Conservation (phyloP, 2,329 filamentous ascomycete genomes). For the Teratosphaeria viscida region DNA sequence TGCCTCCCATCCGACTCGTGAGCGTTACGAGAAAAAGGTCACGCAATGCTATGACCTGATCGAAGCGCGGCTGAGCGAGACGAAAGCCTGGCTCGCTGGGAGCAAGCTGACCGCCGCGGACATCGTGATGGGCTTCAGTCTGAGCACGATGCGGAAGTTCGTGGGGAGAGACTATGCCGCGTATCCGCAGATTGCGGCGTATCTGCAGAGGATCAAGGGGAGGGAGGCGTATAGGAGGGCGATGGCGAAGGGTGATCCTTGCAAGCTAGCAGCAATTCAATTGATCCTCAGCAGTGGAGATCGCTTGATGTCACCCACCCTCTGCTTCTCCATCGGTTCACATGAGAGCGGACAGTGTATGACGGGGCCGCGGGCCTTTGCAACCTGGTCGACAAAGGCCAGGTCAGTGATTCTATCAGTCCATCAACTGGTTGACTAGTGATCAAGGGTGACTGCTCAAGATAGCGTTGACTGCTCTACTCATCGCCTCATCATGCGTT, state of each 20-base stretch:
- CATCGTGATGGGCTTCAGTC: constrained; percentile 50
- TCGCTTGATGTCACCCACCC: no score
- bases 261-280: no score
- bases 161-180: constrained; percentile 10
- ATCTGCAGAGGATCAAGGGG: constrained; percentile 16
- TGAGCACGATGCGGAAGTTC: constrained; percentile 48
- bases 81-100: constrained; percentile 48
- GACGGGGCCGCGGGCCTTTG: no score
- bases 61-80: constrained; percentile 37
- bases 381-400: no score
- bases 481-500: no score
- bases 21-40: constrained; percentile 27
- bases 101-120: constrained; percentile 55
- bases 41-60: constrained; percentile 33
- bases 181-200: constrained; percentile 19
- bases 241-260: constrained; percentile 24
- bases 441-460: no score
- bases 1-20: constrained; percentile 18
- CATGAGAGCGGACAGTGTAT: no score
- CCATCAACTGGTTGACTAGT: no score
- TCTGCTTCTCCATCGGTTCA: no score
- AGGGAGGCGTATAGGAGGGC: constrained; percentile 21
- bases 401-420: no score
- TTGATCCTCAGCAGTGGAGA: no score
- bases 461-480: no score